Evolutionary conservation across 2,329 filamentous ascomycete species (phyloP), one percentile per base, ranked within the genome.

Genomic region (Botrytis porri): DNA sequence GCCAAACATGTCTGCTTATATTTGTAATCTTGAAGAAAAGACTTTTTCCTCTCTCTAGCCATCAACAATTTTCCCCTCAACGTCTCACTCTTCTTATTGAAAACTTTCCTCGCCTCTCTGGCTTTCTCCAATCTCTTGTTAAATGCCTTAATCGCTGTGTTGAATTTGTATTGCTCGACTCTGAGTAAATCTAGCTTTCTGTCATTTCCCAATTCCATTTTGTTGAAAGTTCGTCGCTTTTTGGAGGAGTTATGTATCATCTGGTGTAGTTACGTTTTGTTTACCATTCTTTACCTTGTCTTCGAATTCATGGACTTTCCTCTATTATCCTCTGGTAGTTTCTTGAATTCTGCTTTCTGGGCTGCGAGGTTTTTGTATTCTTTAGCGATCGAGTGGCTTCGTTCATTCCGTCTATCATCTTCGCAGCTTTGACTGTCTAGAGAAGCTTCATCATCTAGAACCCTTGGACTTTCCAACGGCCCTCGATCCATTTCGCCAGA

Each of bases 91-190:
- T 29, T 29, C n/a, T 54, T 18, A 18, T 29, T 29, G 16, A 54
- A 29, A 29, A 0, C 0, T 16, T 29, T 8, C 5, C 12, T 29
- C n/a, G 51, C 14, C 25, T 29, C 51, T 29, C n/a, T 29, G 6
- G 14, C 14, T 29, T 16, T n/a, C 14, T 18, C 0, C n/a, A 54
- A 1, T 8, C 6, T n/a, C n/a, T 8, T 16, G 6, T 29, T 29
- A 6, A 54, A 29, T 6, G 1, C n/a, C n/a, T 8, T 29, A 6
- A 54, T 3, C 14, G 5, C 3, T 29, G 25, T 29, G 12, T 29
- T n/a, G 14, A 54, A 54, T 8, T 8, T 18, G 1, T 0, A 1
- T 54, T 54, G 51, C 51, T 54, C 51, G 51, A n/a, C 51, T 54
- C 51, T 29, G n/a, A 54, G 51, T 9, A 54, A 7, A 0, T 1